Evolutionary conservation across 176 grass and related monocot genomes (phyloP).

Genomic region (Avena eriantha): DNA sequence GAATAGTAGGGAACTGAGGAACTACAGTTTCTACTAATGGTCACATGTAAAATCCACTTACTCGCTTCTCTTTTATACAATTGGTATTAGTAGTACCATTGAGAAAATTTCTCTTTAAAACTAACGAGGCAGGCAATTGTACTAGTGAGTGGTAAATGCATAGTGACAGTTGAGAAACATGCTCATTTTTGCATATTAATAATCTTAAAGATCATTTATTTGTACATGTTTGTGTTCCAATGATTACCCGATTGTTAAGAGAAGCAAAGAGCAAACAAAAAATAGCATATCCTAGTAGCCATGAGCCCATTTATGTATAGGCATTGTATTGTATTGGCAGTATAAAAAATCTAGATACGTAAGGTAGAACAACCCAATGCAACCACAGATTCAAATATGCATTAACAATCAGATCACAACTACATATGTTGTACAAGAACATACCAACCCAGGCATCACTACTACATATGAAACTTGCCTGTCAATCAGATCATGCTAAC

Average conservation of each 20-base stretch:
- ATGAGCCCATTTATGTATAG: not conserved
- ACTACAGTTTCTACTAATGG: constrained; percentile 63
- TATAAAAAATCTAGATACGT: not conserved
- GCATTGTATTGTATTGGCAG: constrained; percentile 1
- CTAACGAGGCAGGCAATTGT: not conserved
- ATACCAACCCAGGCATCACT: too few relatives aligned
- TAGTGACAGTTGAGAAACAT: not conserved
- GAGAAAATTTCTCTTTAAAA: constrained; percentile 24
- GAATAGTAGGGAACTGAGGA: constrained; percentile 52
- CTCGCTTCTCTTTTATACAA: constrained; percentile 71
- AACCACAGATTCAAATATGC: not conserved
- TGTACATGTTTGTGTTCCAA: not conserved
- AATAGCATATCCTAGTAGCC: not conserved
- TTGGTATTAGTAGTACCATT: constrained; percentile 16
- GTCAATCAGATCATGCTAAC: too few relatives aligned
- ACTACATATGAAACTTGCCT: too few relatives aligned
- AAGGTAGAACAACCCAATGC: not conserved
- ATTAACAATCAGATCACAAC: too few relatives aligned
- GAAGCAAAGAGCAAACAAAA: constrained; percentile 9
- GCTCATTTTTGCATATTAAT: not conserved
- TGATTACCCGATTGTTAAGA: constrained; percentile 13
- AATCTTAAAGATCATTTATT: not conserved
- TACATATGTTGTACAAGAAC: too few relatives aligned
- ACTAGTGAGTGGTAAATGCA: constrained; percentile 1
- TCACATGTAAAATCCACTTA: constrained; percentile 92